Base-by-base conservation (phyloP, 441 rosid genomes). In the Croton laevigatus region DNA sequence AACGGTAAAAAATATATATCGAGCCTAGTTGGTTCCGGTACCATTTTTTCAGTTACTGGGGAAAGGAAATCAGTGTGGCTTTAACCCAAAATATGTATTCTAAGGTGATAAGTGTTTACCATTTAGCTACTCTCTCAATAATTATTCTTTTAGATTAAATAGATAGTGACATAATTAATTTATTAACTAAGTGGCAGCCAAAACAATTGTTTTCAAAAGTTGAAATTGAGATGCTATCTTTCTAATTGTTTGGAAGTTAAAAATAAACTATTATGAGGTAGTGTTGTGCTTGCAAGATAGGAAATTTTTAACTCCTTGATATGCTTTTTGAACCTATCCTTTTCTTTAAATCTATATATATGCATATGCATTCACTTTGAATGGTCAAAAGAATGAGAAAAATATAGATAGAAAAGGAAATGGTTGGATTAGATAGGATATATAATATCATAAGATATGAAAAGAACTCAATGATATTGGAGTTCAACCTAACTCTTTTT, bases 351-450 rank as follows among this genome's bases (percentile, higher is more conserved):
- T 46, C 68, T 22, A 7, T 36, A 16, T 37, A 0, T 17, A 65
- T 49, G 22, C 53, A 60, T 64, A 27, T 27, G 20, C 68, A 46
- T 16, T 14, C 22, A 27, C 46, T 55, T 48, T 8, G 13, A 14
- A 20, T 27, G 32, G 7, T 42, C 34, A 9, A 20, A 32, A 40
- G 14, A n/a, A 5, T 20, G 66, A 44, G 53, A 63, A 13, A n/a
- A 63, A 44, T 59, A 59, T 63, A 23, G 36, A 22, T 46, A 13
- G 68, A 65, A 65, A 65, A 48, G 57, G 68, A 65, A 17, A 49
- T 49, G 53, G 1, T 49, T 49, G 19, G 7, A 14, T 46, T 65
- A 32, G 13, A 48, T 64, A 22, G 1, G 16, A 23, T 37, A 16
- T 59, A 37, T 13, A 6, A 60, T 27, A 27, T 27, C 32, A 27